Evolutionary conservation across 2,329 filamentous ascomycete species (phyloP), one percentile per base, ranked within the genome.

Genomic region (Huntiella bhutanensis): DNA sequence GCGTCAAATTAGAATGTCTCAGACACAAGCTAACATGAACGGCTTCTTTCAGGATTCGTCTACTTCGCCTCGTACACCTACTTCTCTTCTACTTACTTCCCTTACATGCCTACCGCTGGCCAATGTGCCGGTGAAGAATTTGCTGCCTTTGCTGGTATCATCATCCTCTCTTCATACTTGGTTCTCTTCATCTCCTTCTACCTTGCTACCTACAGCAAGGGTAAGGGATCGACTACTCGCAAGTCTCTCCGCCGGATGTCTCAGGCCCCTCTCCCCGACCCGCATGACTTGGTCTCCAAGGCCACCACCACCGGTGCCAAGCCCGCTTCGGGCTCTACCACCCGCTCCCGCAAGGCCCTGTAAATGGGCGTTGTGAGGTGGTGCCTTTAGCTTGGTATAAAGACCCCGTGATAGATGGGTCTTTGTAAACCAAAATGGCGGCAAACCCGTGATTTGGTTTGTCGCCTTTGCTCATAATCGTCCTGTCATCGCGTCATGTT

Each of bases 51-150:
- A 88, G 83, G 84, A 57, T 96, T 96, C 63, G 84, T 96, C 63
- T 96, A 96, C 77, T 96, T 94, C 59, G 88, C 87, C 45, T 92
- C 88, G n/a, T 96, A 88, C 74, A 95, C 87, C 56, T 96, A 96
- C 73, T 95, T 95, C 72, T 78, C 82, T 55, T 87, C 80, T 56
- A 82, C 80, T 56, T 95, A 95, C 76, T 94, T 81, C 69, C 73
- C 71, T 40, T 80, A 75, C 70, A 69, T 92, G 61, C 88, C 88
- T 53, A 94, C 84, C 61, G 66, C 71, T 52, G 88, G 88, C 62
- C 69, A 78, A 56, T 98, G 88, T 62, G 85, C 88, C 36, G 88
- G 88, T 58, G 88, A 96, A 70, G 91, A 96, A 65, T 96, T 95
- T 58, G 88, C 88, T 42, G 88, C 88, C 39, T 84, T 95, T 58